Evolutionary conservation across 345 rosid species (phyloP), one percentile per base, ranked within the genome.

Genomic region (Litchi chinensis): DNA sequence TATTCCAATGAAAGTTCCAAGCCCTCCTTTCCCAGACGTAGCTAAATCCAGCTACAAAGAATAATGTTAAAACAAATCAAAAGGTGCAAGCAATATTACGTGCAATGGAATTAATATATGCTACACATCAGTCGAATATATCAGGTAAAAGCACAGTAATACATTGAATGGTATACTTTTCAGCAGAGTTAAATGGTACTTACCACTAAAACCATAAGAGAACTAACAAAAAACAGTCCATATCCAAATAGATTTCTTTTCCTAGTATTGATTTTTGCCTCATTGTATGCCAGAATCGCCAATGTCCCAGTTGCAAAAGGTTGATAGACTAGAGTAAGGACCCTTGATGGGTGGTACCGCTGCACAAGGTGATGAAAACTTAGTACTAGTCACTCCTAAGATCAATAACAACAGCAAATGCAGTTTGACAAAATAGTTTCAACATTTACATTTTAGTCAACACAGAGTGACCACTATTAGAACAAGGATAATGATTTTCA

Each of bases 281-380:
- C 98, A 37, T 88, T 78, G 79, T 85, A 90, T 60, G 95, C 80
- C 56, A 93, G 85, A 59, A 88, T 68, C 19, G 88, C 90, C 37
- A 90, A 80, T 56, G 93, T 88, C 79, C 86, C 87, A 32, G 90
- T 80, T 2, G 97, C 97, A 70, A 92, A 85, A 66, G 95, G 89
- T 76, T 95, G 98, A 81, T 93, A 95, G 21, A 90, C 93, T 65
- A 95, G 90, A 41, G 97, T 89, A 57, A 92, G 93, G 24, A 92
- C 88, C 75, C 97, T 90, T 0, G 96, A 86, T 0, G 98, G 88
- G 83, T 93, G 98, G 75, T 91, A 95, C 3, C 76, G 64, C 98
- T 95, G 88, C 86, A 78, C 24, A 68, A 46, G 37, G 18, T 41
- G 59, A 41, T 19, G 22, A 74, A 76, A 81, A 75, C 48, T 67